Conservation (phyloP, 164 flowering plant genomes). For the Sedum album region DNA sequence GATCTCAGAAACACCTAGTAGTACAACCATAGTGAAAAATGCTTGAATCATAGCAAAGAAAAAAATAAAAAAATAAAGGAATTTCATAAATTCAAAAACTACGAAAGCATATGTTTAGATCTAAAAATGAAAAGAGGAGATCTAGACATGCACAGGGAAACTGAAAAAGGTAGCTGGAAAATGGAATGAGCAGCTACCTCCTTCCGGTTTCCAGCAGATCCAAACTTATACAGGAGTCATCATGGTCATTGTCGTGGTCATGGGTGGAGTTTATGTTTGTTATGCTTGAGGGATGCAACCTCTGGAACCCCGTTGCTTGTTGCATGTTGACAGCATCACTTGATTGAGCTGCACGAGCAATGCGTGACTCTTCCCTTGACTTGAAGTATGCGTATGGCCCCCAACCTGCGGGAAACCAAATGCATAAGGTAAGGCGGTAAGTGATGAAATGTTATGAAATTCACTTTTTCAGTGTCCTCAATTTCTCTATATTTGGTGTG, state of each 20-base stretch:
- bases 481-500: no score
- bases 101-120: background rate
- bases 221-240: conserved; percentile 1
- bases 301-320: background rate
- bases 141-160: background rate
- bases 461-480: background rate
- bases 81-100: background rate
- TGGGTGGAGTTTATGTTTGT: background rate
- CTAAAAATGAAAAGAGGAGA: background rate
- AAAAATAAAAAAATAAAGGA: no score
- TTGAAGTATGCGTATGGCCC: conserved; percentile 1
- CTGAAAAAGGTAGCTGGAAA: background rate
- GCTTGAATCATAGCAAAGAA: no score
- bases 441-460: background rate
- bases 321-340: background rate
- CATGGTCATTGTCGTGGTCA: background rate
- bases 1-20: no score
- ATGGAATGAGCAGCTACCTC: background rate
- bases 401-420: background rate
- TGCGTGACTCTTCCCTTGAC: background rate
- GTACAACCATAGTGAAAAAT: no score
- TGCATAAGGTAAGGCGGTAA: background rate
- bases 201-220: background rate
- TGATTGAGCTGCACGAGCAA: conserved; percentile 2
- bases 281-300: background rate